A percentile compares a stretch with the other conserved stretches of the same genome.
These are phyloP conservation scores for Emmonsiellopsis sp. DNA, from an alignment of 2,329 filamentous ascomycete genomes.

Conservation along the genomic window DNA sequence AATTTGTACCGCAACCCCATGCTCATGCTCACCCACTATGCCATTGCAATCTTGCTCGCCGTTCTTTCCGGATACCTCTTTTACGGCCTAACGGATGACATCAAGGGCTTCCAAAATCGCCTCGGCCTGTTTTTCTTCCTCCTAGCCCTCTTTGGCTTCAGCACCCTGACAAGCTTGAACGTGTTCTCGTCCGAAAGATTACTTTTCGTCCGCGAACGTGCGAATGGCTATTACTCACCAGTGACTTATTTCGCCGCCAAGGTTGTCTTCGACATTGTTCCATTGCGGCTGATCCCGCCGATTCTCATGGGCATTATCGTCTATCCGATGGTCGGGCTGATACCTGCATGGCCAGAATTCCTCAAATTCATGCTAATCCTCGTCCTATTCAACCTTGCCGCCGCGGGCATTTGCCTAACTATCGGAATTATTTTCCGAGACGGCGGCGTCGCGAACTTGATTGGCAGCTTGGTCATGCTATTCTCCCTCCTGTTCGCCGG, in stretches of 20 bases:
- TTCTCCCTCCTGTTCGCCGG: constrained; percentile 94
- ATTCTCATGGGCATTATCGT: constrained; percentile 93
- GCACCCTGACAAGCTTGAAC: constrained; percentile 83
- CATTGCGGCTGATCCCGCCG: constrained; percentile 85
- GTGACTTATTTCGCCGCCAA: constrained; percentile 92
- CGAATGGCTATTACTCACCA: constrained; percentile 93
- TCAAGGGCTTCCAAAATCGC: constrained; percentile 94
- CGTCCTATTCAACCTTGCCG: constrained; percentile 91
- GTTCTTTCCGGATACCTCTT: constrained; percentile 93
- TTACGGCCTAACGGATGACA: constrained; percentile 91
- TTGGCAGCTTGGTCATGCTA: constrained; percentile 92
- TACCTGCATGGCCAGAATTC: constrained; percentile 74
- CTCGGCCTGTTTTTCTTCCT: constrained; percentile 97
- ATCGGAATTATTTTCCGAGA: constrained; percentile 95
- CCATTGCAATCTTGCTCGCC: constrained; percentile 87
- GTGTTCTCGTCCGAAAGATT: constrained; percentile 88
- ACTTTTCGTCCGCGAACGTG: constrained; percentile 84
- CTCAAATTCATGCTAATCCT: constrained; percentile 85
- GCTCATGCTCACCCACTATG: constrained; percentile 97
- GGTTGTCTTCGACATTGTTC: constrained; percentile 96
- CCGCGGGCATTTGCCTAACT: constrained; percentile 86
- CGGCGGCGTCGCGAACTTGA: constrained; percentile 79
- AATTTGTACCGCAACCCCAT: constrained; percentile 97
- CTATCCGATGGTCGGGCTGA: constrained; percentile 94
- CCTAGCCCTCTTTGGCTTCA: constrained; percentile 91